Base-by-base conservation (phyloP, 2,329 filamentous ascomycete genomes). In the Fusarium brevicatenulatum region DNA sequence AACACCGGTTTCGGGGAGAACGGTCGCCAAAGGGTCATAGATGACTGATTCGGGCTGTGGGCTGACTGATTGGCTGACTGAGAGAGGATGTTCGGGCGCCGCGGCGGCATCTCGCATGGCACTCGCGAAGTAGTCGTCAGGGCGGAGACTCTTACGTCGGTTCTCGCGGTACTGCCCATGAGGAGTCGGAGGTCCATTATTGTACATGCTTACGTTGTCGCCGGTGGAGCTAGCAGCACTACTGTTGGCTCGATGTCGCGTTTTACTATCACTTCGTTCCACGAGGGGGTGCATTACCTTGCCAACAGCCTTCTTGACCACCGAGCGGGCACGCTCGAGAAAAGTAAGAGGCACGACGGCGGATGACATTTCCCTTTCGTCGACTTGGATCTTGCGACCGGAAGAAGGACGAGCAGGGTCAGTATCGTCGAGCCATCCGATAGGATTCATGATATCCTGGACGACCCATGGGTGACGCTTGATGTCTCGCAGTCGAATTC, bases 401-500 rank as follows among this genome's bases (percentile, higher is more conserved):
- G 93, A 90, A 37, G 91, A 92, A 67, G 92, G 92, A 40, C 91
- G 89, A 42, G 90, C 91, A 4, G 95, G 95, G 78, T 98, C 95
- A 2, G 95, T 97, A 71, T 97, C 94, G 76, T 97, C 94, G n/a
- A 98, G 89, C 96, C 96, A 99, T 15, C 88, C 86, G 37, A 90
- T 85, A 42, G 92, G 89, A 75, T 97, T 92, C 39, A 89, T 84
- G 50, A 98, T 89, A 71, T 92, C 95, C 65, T 91, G 86, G 3
- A 95, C 86, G 21, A 98, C 92, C 96, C 96, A 99, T 9, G 92
- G 91, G 79, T 99, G 96, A 68, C 93, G 92, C 81, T 98, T 98
- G 77, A 98, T 95, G 76, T 98, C 95, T 68, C 92, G 91, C 57
- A 99, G 86, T 12, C 93, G 93, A 77, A 99, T 98, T 43, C 96